phyloP scores from a whole-genome alignment of 176 grass and related monocot genomes.

The Aegilops bicornis region DNA sequence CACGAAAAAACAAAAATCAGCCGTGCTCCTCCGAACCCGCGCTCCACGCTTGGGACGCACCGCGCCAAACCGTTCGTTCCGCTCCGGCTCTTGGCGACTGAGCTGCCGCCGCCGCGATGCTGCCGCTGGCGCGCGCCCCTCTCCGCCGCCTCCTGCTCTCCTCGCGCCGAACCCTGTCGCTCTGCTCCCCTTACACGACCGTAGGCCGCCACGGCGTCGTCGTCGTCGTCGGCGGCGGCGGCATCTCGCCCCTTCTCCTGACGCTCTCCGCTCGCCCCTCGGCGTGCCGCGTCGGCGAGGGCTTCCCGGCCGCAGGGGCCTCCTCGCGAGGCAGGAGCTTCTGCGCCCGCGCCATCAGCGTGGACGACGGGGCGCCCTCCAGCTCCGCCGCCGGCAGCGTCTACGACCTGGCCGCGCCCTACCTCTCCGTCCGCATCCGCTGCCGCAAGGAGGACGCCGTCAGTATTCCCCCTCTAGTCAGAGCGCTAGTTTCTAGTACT shows the following conservation, averaged over 20 bases:
- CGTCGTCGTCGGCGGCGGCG: background rate
- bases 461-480: slow-evolving; percentile 17
- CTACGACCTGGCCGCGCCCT: slow-evolving; percentile 35
- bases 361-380: background rate
- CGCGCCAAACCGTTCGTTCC: background rate
- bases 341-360: slow-evolving; percentile 14
- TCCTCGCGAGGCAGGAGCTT: slow-evolving; percentile 16
- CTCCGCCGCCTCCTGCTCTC: slow-evolving; percentile 25
- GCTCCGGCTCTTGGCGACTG: too few relatives aligned
- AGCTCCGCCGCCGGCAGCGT: background rate
- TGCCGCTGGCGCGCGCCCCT: slow-evolving; percentile 29
- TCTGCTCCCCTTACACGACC: background rate
- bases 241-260: slow-evolving; percentile 5
- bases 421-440: slow-evolving; percentile 66
- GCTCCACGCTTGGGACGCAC: background rate
- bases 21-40: background rate
- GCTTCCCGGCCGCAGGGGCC: background rate
- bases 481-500: background rate
- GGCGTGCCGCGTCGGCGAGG: background rate
- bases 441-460: slow-evolving; percentile 70
- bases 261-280: slow-evolving; percentile 12
- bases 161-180: background rate
- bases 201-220: background rate
- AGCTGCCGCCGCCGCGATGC: slow-evolving; percentile 8
- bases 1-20: background rate